Base-by-base conservation (phyloP, 768 basidiomycete genomes). In the Leucosporidium creatinivorum region DNA sequence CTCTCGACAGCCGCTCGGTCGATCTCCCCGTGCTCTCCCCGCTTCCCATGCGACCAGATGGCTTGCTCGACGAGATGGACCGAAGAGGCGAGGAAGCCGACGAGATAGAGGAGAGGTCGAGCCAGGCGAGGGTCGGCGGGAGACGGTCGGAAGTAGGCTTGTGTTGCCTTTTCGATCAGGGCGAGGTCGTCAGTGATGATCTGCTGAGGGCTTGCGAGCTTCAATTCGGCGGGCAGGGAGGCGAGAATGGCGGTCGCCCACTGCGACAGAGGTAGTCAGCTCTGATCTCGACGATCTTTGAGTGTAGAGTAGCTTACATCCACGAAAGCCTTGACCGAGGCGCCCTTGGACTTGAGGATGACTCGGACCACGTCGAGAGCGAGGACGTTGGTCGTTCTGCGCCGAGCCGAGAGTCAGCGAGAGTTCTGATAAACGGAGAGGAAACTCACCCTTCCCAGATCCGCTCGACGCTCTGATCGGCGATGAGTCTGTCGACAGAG, bases 381-480 rank as follows among this genome's bases (percentile, higher is more conserved):
- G 7, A 89, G 81, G 4, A 89, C 86, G 0, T 83, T 84, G 81
- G 68, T 62, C 19, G 67, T 65, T 13, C 64, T 54, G n/a, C 18
- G 18, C 33, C 9, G 25, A n/a, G 25, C 25, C 26, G 17, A 28
- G 19, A 25, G 39, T 21, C 25, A 23, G 44, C 15, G 21, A 56
- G 31, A 18, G 23, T 4, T 21, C 5, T 19, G 5, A 17, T 8
- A 18, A 67, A 51, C 62, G 61, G 7, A 58, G 47, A 0, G 88
- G 88, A 0, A 87, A 12, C 68, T 28, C 51, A 65, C 69, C 69
- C 88, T 77, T 90, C 89, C 88, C 89, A 90, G 51, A 91, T 89
- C 73, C 85, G 87, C 78, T 90, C 89, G 18, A 89, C 89, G 12
- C 87, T 75, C 3, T 81, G 81, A 78, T 90, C 89, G 6, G 85